Evolutionary conservation across 208 protist species (phyloP), one percentile per base, ranked within the genome.

Genomic region (Porcisia deanei): DNA sequence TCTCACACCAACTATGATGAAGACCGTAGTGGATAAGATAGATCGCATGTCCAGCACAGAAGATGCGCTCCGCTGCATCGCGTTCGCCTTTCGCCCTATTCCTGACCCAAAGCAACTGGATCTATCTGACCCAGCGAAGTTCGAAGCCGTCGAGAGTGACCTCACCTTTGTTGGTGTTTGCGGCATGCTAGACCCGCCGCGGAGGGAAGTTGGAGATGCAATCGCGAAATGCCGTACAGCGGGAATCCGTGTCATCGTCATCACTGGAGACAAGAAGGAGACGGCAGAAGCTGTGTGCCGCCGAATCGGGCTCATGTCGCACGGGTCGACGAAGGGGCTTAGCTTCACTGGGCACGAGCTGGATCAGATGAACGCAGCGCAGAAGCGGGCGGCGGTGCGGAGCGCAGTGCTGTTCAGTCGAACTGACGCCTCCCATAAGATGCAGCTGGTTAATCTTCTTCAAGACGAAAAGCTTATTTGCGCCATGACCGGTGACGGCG

Each of bases 241-340:
- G 10, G 97, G 97, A 59, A 99, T 99, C 60, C 94, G 97, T 30
- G 98, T 99, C 22, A 92, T 99, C 59, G 98, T 99, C 79, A 98
- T 99, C 73, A 99, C 99, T 10, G 98, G 98, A 47, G 98, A 99
- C 79, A 96, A 97, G 79, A 98, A 95, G 59, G 88, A 96, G 43
- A 99, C 98, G 9, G 99, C 98, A 22, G 92, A 98, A 82, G 88
- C 97, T 1, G 98, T 99, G 77, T 98, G 97, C 74, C 75, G 88
- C 16, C 80, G 98, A 77, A 98, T 99, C 73, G 98, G 98, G 43
- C 86, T 99, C 18, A 82, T 99, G 41, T 75, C 75, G 0, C 71
- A 76, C 25, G 85, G 85, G 34, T 8, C 77, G 1, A 88, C 73
- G 3, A 55, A 69, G 39, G 82, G 80, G 6, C 52, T 86, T 37